Evolutionary conservation across 1,139 yeast species (phyloP), one percentile per base, ranked within the genome.

Genomic region (Geotrichum fermentans): DNA sequence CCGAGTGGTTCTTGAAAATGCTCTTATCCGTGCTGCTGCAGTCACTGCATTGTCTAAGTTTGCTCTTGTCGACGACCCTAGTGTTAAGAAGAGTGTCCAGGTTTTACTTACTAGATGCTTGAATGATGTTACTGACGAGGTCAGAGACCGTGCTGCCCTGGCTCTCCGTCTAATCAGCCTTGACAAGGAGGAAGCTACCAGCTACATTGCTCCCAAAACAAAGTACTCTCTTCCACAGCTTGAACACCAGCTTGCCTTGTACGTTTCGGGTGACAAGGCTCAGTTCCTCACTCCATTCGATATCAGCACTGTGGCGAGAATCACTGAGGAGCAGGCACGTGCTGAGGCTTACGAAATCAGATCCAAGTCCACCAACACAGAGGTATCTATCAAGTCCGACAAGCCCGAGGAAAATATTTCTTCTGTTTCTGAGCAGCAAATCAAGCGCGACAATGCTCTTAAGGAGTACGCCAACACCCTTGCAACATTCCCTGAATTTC

Each of bases 111-210:
- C 77, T 52, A 82, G 97, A 70, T 89, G 96, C 60, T 77, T 86
- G 60, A 86, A 80, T 57, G 99, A 92, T 69, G 79, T 75, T 42
- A 96, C 92, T 65, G 98, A 92, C 68, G 99, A 92, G 70, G 98
- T 94, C 35, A 87, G 99, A 73, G 99, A 92, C 66, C 82, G 99
- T 65, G 97, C 98, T 7, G 88, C 96, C 1, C 74, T 92, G 57
- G 82, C 95, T 3, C 73, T 90, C 63, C 77, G 79, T 56, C 78
- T 90, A 55, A 77, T 88, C 52, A 74, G 73, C 38, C 60, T 72
- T 4, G 67, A 72, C 50, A 71, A 75, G 36, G 71, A 74, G 46
- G 77, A 77, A 49, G 73, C 78, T 34, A 61, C 65, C 40, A 67
- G 69, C 43, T 78, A 83, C 57, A 75, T 88, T 56, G 78, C 83